Evolutionary conservation across 23 red algal species (phyloP), one percentile per base, ranked within the genome.

Genomic region (Cyanidiococcus yangmingshanensis): DNA sequence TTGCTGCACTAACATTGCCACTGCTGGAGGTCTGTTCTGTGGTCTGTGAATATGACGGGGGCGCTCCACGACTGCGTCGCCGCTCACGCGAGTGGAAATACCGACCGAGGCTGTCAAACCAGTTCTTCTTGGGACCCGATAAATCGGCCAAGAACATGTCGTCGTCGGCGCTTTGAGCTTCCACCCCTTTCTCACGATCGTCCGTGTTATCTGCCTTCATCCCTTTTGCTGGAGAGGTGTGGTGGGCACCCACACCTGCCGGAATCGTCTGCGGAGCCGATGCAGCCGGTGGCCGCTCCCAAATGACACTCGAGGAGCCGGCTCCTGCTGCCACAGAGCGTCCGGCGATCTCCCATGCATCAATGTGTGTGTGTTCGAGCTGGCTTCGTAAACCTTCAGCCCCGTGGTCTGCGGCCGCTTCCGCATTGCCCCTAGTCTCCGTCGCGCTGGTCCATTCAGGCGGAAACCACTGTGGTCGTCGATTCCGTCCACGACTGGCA

Each of bases 401-500:
- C 45, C 21, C 12, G 21, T 54, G 12, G 21, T 7, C 45, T 7
- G 45, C 45, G 7, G 7, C 12, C 7, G 21, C 45, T 15, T 7
- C 12, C 7, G 45, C 45, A 54, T 21, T 21, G 21, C 45, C 45
- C 7, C 45, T 21, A 7, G 12, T 29, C 15, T 35, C 63, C 12
- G 63, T 71, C 7, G n/a, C 63, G 32, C 7, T 35, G 12, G 63
- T 17, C 63, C 63, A 71, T 29, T 71, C 63, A 3, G 63, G 63
- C 27, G 63, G 63, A 35, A 71, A 71, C 63, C 63, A 71, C 7
- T 71, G 21, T 29, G 63, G 63, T 35, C 63, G 63, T 12, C 63
- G 63, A 7, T 7, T 71, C 7, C n/a, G 63, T 29, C 16, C 32
- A 12, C 45, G 45, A 15, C 7, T 21, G 12, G 45, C 45, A 15